Conservation (phyloP, 768 basidiomycete species). For the Agrocybe praecox region DNA sequence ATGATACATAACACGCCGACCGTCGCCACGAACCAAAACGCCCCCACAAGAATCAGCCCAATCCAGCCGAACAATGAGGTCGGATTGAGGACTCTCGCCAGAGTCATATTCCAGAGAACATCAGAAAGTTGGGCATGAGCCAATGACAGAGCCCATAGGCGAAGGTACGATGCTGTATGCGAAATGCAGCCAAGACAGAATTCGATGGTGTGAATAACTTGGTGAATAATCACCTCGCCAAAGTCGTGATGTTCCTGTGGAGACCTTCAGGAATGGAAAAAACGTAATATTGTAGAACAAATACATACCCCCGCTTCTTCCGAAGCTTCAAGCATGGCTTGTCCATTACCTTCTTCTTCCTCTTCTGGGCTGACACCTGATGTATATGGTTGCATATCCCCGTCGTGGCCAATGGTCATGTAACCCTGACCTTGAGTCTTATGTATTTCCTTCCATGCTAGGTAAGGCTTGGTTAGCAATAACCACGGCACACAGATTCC, state of each 20-base stretch:
- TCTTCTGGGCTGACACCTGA: constrained; percentile 68
- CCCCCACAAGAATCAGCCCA: constrained; percentile 47
- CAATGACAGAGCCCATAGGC: constrained; percentile 96
- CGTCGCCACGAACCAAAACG: constrained; percentile 81
- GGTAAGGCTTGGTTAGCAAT: constrained; percentile 89
- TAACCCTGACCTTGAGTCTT: constrained; percentile 86
- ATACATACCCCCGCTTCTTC: constrained; percentile 74
- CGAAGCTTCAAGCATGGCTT: constrained; percentile 71
- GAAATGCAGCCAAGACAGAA: constrained; percentile 99
- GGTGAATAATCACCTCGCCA: constrained; percentile 94
- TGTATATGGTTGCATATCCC: constrained; percentile 51
- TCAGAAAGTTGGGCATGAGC: constrained; percentile 98
- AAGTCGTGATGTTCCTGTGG: constrained; percentile 85
- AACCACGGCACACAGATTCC: constrained; percentile 93
- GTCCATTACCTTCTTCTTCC: constrained; percentile 82
- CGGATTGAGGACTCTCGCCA: constrained; percentile 63
- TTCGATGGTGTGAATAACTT: constrained; percentile 98
- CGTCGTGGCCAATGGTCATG: constrained; percentile 62
- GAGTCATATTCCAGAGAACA: constrained; percentile 89
- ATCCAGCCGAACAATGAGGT: constrained; percentile 66
- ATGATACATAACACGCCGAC: constrained; percentile 86
- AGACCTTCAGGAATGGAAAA: constrained; percentile 13
- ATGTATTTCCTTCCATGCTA: constrained; percentile 88
- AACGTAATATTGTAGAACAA: constrained; percentile 14
- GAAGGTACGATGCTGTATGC: constrained; percentile 91